Base-by-base conservation (phyloP, 345 rosid species). In the Corymbia maculata region DNA sequence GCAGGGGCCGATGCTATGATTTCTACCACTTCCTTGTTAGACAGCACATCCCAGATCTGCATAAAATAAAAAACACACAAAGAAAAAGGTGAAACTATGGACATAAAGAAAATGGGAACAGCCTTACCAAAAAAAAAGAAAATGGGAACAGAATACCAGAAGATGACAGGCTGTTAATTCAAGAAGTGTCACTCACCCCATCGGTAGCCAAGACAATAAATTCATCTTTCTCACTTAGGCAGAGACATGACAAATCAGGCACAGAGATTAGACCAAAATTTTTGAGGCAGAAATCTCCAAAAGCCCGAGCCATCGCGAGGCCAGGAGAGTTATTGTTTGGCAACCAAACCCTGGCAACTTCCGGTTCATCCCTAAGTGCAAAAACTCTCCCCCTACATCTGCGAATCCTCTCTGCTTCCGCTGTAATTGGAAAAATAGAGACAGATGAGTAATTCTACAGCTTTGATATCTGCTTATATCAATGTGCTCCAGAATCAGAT, bases 241-340 rank as follows among this genome's bases (percentile, higher is more conserved):
- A 93, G 47, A 97, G 93, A 52, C 87, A 96, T 86, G 96, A 94
- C 88, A 98, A 86, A 80, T 97, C 99, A 61, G 99, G 99, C 86
- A 98, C 99, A 66, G 99, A 95, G 91, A 98, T 98, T 53, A 98
- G 93, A 87, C 99, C 99, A 92, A 92, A 98, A 89, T 98, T 96
- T 92, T 98, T 98, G 28, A 98, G 98, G 91, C 99, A 97, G 91
- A 98, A 98, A 93, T 98, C 99, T 88, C 99, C 99, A 85, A 98
- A 95, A 86, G 99, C 99, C 85, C 99, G 97, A 44, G 99, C 98
- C 99, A 98, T 98, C 85, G 99, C 99, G 79, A 98, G 98, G 45
- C 99, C 99, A 85, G 99, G 99, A 28, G 99, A 94, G 90, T 96
- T 94, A 93, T 91, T 90, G 90, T 98, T 94, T 87, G 99, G 99